Percentiles rank a stretch among this genome's conserved stretches.
These are phyloP conservation scores for Fusarium brachygibbosum DNA, from an alignment of 2,329 filamentous ascomycete genomes.

Conservation along the genomic window DNA sequence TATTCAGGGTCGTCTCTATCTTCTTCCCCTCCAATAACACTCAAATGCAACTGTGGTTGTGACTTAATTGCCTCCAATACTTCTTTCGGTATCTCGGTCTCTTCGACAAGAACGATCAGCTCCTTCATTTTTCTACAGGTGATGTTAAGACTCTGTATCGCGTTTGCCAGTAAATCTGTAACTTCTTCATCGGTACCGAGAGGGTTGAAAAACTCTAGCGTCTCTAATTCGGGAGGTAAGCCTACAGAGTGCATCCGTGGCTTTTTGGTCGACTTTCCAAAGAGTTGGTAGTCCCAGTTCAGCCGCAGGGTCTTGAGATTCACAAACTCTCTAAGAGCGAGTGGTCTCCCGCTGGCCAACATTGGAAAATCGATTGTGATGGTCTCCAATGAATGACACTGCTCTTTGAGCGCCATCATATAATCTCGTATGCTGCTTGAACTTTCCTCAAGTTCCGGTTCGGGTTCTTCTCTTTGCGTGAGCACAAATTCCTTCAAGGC, in stretches of 20 bases:
- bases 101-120: slow-evolving; percentile 56
- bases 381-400: slow-evolving; percentile 58
- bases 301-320: slow-evolving; percentile 58
- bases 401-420: slow-evolving; percentile 59
- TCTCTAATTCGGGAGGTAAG: slow-evolving; percentile 61
- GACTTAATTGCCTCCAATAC: slow-evolving; percentile 54
- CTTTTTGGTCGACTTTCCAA: slow-evolving; percentile 60
- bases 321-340: slow-evolving; percentile 61
- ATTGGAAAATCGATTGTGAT: slow-evolving; percentile 62
- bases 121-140: slow-evolving; percentile 55
- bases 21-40: slow-evolving; percentile 50
- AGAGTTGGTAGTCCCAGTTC: slow-evolving; percentile 64
- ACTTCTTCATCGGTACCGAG: slow-evolving; percentile 63
- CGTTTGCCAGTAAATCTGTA: slow-evolving; percentile 59
- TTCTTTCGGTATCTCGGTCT: slow-evolving; percentile 53
- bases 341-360: slow-evolving; percentile 56
- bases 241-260: slow-evolving; percentile 62
- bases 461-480: slow-evolving; percentile 58
- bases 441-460: slow-evolving; percentile 61
- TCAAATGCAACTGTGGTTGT: slow-evolving; percentile 51
- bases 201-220: slow-evolving; percentile 61
- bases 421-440: slow-evolving; percentile 63
- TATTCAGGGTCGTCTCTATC: not conserved
- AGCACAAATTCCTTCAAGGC: slow-evolving; percentile 62
- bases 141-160: slow-evolving; percentile 56